These are phyloP conservation scores for Orbilia oligospora DNA, from an alignment of 2,329 filamentous ascomycete genomes.

Conservation along the genomic window DNA sequence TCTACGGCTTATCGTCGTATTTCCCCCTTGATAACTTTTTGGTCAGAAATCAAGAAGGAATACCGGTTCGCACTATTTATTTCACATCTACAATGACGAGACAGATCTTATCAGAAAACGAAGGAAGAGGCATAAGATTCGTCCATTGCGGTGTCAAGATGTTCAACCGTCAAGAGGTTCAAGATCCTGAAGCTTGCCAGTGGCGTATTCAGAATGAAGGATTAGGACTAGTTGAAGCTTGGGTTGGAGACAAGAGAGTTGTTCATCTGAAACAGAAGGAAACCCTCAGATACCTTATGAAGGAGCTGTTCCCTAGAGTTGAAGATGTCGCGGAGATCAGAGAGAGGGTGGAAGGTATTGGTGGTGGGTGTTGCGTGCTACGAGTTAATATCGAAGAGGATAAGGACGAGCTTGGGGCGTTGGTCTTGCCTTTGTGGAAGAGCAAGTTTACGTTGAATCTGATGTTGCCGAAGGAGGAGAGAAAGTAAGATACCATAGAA, in stretches of 20 bases:
- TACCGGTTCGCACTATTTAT: slow-evolving; percentile 94
- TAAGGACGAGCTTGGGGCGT: slow-evolving; percentile 70
- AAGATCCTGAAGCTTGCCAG: slow-evolving; percentile 85
- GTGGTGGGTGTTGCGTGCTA: slow-evolving; percentile 92
- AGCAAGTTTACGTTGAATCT: slow-evolving; percentile 92
- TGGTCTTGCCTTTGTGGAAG: slow-evolving; percentile 94
- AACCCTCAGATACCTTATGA: slow-evolving; percentile 84
- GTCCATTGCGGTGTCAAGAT: slow-evolving; percentile 98
- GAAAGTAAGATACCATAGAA: slow-evolving; percentile 68
- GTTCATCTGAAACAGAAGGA: slow-evolving; percentile 81
- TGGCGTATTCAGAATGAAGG: slow-evolving; percentile 98
- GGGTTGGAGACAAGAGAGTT: slow-evolving; percentile 83
- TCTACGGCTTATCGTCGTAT: slow-evolving; percentile 85
- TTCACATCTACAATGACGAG: slow-evolving; percentile 89
- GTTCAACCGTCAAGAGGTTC: slow-evolving; percentile 98
- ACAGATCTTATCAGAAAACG: slow-evolving; percentile 87
- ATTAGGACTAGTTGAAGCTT: slow-evolving; percentile 89
- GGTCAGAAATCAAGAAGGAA: slow-evolving; percentile 91
- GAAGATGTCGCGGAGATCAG: slow-evolving; percentile 86
- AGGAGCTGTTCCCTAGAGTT: slow-evolving; percentile 97
- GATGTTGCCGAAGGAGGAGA: slow-evolving; percentile 98
- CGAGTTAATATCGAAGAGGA: slow-evolving; percentile 80
- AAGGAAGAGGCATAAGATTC: slow-evolving; percentile 92
- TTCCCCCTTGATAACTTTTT: slow-evolving; percentile 95
- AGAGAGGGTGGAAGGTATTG: slow-evolving; percentile 81